phyloP scores from a whole-genome alignment of 1,284 basidiomycete species.

The Mycosarcoma maydis region DNA sequence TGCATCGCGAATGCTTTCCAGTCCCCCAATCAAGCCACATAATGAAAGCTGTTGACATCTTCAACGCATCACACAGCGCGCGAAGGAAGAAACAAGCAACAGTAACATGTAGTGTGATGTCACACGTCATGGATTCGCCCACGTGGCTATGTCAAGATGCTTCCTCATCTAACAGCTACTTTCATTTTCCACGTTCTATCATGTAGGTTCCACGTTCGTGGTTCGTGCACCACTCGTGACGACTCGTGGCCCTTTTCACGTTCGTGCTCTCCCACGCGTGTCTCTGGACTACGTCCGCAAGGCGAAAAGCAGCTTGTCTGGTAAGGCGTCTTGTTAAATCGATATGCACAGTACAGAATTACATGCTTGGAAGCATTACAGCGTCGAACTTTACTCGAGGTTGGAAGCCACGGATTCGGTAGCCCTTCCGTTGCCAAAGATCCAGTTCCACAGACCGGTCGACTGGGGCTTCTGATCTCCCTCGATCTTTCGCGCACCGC shows the following conservation, averaged over 20 bases:
- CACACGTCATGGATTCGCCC: slow-evolving; percentile 9
- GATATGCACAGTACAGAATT: neutral
- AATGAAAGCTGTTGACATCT: neutral
- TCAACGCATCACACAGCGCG: neutral
- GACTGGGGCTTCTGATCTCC: slow-evolving; percentile 28
- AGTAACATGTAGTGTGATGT: slow-evolving; percentile 9
- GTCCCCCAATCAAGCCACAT: neutral
- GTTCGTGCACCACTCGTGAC: too few species aligned
- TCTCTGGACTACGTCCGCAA: too few species aligned
- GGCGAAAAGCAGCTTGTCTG: too few species aligned
- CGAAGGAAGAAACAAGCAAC: neutral
- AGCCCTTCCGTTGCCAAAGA: slow-evolving; percentile 40
- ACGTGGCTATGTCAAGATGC: slow-evolving; percentile 1
- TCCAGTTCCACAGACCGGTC: slow-evolving; percentile 47
- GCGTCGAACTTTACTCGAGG: slow-evolving; percentile 20
- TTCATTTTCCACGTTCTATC: too few species aligned
- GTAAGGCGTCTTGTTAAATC: neutral
- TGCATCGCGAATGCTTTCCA: neutral
- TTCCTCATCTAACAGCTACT: neutral
- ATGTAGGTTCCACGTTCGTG: too few species aligned
- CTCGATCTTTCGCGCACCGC: slow-evolving; percentile 39
- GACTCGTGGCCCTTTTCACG: too few species aligned
- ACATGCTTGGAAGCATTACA: too few species aligned
- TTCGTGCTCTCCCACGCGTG: too few species aligned
- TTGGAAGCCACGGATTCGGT: slow-evolving; percentile 45